These are phyloP conservation scores for Vitis labrusca DNA, from an alignment of 164 flowering plant species.

Conservation along the genomic window DNA sequence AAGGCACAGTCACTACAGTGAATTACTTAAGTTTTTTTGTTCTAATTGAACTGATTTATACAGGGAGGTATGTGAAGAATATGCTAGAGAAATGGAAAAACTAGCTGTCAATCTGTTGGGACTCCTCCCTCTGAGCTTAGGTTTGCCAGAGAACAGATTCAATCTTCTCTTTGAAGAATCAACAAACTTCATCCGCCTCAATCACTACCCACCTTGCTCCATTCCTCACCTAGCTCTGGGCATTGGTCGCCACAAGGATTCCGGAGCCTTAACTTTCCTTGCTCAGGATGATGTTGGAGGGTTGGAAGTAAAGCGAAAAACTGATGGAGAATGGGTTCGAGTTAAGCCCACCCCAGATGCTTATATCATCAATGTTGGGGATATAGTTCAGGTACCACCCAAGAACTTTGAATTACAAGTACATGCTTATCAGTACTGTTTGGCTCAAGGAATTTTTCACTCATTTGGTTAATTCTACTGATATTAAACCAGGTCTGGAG, in stretches of 20 bases:
- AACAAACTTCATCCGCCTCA: constrained; percentile 34
- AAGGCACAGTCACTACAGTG: too few relatives aligned
- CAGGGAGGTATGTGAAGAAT: constrained; percentile 40
- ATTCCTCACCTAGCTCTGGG: constrained; percentile 44
- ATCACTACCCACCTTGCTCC: constrained; percentile 55
- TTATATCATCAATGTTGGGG: constrained; percentile 43
- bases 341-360: constrained; percentile 44
- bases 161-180: constrained; percentile 30
- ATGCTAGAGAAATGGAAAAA: constrained; percentile 31
- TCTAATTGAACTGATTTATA: background rate
- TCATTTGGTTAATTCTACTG: too few relatives aligned
- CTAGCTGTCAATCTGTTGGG: constrained; percentile 29
- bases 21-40: background rate
- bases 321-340: constrained; percentile 39
- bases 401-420: background rate
- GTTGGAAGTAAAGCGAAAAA: constrained; percentile 33
- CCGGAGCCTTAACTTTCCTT: constrained; percentile 36
- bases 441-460: too few relatives aligned
- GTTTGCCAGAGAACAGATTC: constrained; percentile 26
- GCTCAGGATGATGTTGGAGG: constrained; percentile 51
- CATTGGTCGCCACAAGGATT: constrained; percentile 50
- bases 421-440: background rate
- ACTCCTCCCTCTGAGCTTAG: constrained; percentile 43
- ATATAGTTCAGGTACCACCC: constrained; percentile 38
- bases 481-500: constrained; percentile 17